Evolutionary conservation across 306 rosid species (phyloP).

Genomic region (Quercus berberidifolia): DNA sequence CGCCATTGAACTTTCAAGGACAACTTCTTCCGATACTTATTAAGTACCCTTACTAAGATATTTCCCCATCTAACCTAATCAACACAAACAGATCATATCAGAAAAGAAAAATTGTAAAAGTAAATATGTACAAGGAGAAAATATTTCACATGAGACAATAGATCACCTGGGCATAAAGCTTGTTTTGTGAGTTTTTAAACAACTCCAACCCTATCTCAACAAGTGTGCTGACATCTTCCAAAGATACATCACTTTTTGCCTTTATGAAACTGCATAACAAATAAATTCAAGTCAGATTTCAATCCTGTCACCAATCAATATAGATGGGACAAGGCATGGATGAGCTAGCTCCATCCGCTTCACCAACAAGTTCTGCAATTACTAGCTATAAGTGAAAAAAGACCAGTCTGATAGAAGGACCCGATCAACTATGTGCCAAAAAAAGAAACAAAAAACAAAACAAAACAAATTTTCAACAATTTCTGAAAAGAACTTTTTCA

Average conservation of each 20-base stretch:
- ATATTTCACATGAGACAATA: conserved; percentile 22
- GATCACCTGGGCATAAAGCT: conserved; percentile 90
- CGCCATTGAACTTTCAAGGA: conserved; percentile 75
- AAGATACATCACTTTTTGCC: conserved; percentile 88
- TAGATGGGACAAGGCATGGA: neutral
- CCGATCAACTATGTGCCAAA: neutral
- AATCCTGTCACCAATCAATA: conserved; percentile 14
- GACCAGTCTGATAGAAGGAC: neutral
- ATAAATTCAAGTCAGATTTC: conserved; percentile 18
- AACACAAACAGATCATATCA: conserved; percentile 37
- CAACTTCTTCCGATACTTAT: conserved; percentile 79
- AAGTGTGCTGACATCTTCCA: conserved; percentile 69
- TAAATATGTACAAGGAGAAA: conserved; percentile 13
- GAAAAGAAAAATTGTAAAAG: neutral
- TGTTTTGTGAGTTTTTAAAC: conserved; percentile 61
- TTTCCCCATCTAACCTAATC: conserved; percentile 99
- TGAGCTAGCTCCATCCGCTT: neutral
- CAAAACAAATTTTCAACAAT: neutral
- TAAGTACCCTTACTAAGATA: conserved; percentile 70
- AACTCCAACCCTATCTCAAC: conserved; percentile 69
- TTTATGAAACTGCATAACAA: conserved; percentile 66
- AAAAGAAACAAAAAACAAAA: neutral
- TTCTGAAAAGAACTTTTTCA: neutral
- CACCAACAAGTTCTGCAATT: neutral
- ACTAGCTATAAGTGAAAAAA: neutral